Evolutionary conservation across 768 basidiomycete species (phyloP).

Genomic region (Kwoniella dendrophila): DNA sequence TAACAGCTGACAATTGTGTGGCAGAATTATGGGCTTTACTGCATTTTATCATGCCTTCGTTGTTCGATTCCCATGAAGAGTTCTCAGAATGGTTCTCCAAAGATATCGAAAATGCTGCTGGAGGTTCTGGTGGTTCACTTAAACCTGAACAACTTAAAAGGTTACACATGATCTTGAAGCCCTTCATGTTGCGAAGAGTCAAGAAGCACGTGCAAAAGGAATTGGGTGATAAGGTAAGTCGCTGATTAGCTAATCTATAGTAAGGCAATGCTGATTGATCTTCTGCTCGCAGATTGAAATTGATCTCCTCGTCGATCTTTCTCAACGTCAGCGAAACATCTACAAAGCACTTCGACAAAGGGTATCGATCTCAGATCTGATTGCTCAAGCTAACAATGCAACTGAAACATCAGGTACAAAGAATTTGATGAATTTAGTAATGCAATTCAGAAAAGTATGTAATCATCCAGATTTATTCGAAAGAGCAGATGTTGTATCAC

Average conservation of each 20-base stretch:
- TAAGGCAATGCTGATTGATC: too few relatives aligned
- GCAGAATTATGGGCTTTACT: constrained; percentile 95
- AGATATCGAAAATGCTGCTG: constrained; percentile 96
- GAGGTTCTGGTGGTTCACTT: constrained; percentile 78
- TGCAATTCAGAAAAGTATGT: constrained; percentile 99
- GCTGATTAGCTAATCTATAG: too few relatives aligned
- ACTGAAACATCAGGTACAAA: constrained; percentile 81
- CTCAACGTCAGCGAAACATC: constrained; percentile 84
- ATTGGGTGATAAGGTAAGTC: constrained; percentile 89
- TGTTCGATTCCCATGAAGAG: constrained; percentile 98
- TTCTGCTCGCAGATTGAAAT: constrained; percentile 74
- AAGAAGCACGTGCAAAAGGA: constrained; percentile 99
- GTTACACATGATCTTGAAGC: constrained; percentile 97
- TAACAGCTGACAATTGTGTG: not conserved
- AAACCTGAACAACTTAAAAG: constrained; percentile 94
- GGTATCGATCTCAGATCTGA: constrained; percentile 89
- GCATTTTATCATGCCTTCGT: constrained; percentile 99
- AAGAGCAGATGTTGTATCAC: constrained; percentile 90
- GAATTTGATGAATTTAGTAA: constrained; percentile 97
- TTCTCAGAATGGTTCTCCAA: constrained; percentile 99
- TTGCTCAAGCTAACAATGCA: constrained; percentile 88
- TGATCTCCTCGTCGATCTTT: constrained; percentile 91
- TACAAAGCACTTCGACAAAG: constrained; percentile 88
- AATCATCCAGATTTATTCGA: constrained; percentile 99
- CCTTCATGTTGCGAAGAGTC: constrained; percentile 96